These are phyloP conservation scores for Saccharomyces pastorianus DNA, from an alignment of 1,139 yeast species.

Conservation along the genomic window DNA sequence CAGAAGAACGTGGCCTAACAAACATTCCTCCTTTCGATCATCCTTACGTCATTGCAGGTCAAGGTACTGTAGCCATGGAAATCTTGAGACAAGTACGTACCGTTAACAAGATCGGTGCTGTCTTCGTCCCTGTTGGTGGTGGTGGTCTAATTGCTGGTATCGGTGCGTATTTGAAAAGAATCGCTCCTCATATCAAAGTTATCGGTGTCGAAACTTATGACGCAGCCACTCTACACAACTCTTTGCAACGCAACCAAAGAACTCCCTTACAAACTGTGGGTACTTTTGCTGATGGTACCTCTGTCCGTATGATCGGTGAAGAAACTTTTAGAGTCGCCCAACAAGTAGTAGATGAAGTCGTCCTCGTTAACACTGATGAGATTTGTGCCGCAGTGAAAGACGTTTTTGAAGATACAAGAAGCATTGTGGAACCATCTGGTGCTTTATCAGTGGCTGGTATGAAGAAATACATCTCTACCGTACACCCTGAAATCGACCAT, in stretches of 20 bases:
- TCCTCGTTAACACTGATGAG: slow-evolving; percentile 85
- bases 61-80: slow-evolving; percentile 95
- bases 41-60: slow-evolving; percentile 98
- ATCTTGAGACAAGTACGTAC: slow-evolving; percentile 72
- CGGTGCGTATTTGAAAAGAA: slow-evolving; percentile 79
- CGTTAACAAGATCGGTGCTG: slow-evolving; percentile 64
- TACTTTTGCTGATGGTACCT: slow-evolving; percentile 98
- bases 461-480: slow-evolving; percentile 60
- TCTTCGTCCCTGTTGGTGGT: slow-evolving; percentile 92
- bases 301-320: slow-evolving; percentile 81
- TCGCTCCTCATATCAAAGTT: slow-evolving; percentile 95
- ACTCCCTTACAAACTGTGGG: slow-evolving; percentile 66
- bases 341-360: slow-evolving; percentile 79
- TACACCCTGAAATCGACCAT: slow-evolving; percentile 63
- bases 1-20: slow-evolving; percentile 62
- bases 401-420: slow-evolving; percentile 89
- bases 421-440: slow-evolving; percentile 94
- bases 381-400: slow-evolving; percentile 97
- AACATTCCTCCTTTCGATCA: slow-evolving; percentile 96
- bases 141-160: slow-evolving; percentile 94
- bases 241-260: slow-evolving; percentile 51
- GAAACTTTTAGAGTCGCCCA: slow-evolving; percentile 84
- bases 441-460: slow-evolving; percentile 93
- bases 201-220: slow-evolving; percentile 95
- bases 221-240: slow-evolving; percentile 81